These are phyloP conservation scores for Zoysia pacifica DNA, from an alignment of 176 grass and related monocot species.

Conservation along the genomic window DNA sequence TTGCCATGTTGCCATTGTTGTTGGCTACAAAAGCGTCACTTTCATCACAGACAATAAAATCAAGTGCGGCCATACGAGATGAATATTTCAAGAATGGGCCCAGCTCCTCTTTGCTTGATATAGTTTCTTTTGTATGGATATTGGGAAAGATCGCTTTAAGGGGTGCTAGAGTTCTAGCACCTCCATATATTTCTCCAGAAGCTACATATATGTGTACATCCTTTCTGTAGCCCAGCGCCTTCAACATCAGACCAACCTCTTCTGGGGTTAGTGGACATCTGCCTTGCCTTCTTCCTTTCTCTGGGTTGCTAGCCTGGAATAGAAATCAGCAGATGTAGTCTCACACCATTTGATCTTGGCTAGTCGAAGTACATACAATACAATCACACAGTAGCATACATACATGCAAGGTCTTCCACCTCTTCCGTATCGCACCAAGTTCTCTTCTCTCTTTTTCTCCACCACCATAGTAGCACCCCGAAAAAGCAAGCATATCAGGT, in stretches of 20 bases:
- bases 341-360: neutral
- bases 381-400: conserved; percentile 19
- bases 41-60: conserved; percentile 80
- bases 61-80: conserved; percentile 77
- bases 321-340: conserved; percentile 13
- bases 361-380: conserved; percentile 18
- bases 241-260: conserved; percentile 83
- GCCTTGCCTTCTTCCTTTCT: conserved; percentile 74
- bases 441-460: conserved; percentile 72
- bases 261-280: conserved; percentile 83
- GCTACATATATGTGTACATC: conserved; percentile 78
- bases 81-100: conserved; percentile 61
- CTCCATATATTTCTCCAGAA: conserved; percentile 81
- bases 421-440: conserved; percentile 66
- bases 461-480: conserved; percentile 80
- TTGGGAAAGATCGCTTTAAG: conserved; percentile 72
- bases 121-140: conserved; percentile 76
- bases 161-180: conserved; percentile 58
- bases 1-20: conserved; percentile 88
- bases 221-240: conserved; percentile 56
- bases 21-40: conserved; percentile 88
- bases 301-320: conserved; percentile 67
- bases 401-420: conserved; percentile 84
- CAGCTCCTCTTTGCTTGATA: conserved; percentile 68
- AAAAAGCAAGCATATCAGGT: conserved; percentile 90